phyloP scores from a whole-genome alignment of 2,329 filamentous ascomycete genomes.

The Camptophora hylomeconis region DNA sequence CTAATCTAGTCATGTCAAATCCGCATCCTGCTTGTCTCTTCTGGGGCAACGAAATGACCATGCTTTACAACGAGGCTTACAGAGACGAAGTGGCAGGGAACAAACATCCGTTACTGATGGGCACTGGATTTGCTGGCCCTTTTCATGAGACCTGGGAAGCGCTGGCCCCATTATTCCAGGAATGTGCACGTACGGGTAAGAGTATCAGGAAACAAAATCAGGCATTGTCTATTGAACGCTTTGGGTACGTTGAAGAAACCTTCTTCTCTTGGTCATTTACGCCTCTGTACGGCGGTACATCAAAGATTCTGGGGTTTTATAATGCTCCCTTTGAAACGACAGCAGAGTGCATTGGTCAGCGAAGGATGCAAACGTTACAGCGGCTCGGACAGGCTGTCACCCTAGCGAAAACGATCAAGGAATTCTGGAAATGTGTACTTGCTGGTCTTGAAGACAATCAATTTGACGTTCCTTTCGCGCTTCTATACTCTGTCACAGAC shows the following conservation, averaged over 20 bases:
- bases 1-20: slow-evolving; percentile 32
- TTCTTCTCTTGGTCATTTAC: slow-evolving; percentile 38
- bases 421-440: slow-evolving; percentile 36
- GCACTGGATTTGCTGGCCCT: slow-evolving; percentile 25
- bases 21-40: slow-evolving; percentile 28
- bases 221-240: slow-evolving; percentile 32
- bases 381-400: slow-evolving; percentile 30
- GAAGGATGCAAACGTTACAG: slow-evolving; percentile 34
- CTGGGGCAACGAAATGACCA: slow-evolving; percentile 20
- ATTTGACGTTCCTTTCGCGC: slow-evolving; percentile 39
- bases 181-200: slow-evolving; percentile 21
- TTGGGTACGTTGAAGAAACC: slow-evolving; percentile 33
- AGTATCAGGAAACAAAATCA: slow-evolving; percentile 32
- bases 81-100: slow-evolving; percentile 19
- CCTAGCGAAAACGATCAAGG: slow-evolving; percentile 28
- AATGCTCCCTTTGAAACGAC: slow-evolving; percentile 37
- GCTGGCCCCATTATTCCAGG: slow-evolving; percentile 29
- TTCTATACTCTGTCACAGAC: slow-evolving; percentile 38
- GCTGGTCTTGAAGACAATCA: slow-evolving; percentile 31
- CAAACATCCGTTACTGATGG: slow-evolving; percentile 23
- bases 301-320: slow-evolving; percentile 32
- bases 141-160: slow-evolving; percentile 26
- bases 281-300: slow-evolving; percentile 31
- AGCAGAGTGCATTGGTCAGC: slow-evolving; percentile 4
- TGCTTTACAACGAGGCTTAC: slow-evolving; percentile 27